Base-by-base conservation (phyloP, 2,329 filamentous ascomycete species). In the Cladobotryum mycophilum region DNA sequence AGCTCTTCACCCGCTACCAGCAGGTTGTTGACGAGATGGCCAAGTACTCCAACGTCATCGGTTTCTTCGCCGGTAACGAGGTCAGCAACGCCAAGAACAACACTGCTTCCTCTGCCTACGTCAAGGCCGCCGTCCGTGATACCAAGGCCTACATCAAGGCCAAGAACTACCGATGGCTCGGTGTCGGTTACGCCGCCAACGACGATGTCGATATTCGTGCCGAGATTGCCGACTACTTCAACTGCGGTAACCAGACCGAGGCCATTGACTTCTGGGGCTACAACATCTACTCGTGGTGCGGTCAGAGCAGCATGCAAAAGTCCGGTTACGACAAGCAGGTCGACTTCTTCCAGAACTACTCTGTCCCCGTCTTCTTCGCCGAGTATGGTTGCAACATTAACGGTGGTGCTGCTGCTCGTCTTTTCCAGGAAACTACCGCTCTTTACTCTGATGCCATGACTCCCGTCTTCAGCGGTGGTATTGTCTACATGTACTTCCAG, bases 271-370 rank as follows among this genome's bases (percentile, higher is more conserved):
- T 95, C 78, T 99, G 91, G 88, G 93, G 93, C 53, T 97, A 97
- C 85, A 99, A 99, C 79, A 96, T 97, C 74, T 99, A 99, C 80
- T 95, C 91, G 48, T 99, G 93, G 93, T 99, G 93, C 69, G 93
- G 92, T 60, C 70, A 91, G 60, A 95, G 88, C 64, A 82, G 76
- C 62, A 93, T 86, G 74, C 65, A 76, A 35, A 66, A 77, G 53
- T 96, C 93, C 3, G 89, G 89, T 49, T 99, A 91, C 73, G 77
- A 85, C 57, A 78, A 83, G 51, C 87, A 92, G 68, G 90, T 90
- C 60, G 70, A 88, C 58, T 92, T 96, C 73, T 99, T 96, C 76
- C 69, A 76, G 53, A 82, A 85, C 67, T 99, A 93, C 79, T 89
- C 88, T 9, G 89, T 97, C 3, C 93, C 93, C 43, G 88, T 90